phyloP scores from a whole-genome alignment of 768 basidiomycete species.

The Galerina marginata region DNA sequence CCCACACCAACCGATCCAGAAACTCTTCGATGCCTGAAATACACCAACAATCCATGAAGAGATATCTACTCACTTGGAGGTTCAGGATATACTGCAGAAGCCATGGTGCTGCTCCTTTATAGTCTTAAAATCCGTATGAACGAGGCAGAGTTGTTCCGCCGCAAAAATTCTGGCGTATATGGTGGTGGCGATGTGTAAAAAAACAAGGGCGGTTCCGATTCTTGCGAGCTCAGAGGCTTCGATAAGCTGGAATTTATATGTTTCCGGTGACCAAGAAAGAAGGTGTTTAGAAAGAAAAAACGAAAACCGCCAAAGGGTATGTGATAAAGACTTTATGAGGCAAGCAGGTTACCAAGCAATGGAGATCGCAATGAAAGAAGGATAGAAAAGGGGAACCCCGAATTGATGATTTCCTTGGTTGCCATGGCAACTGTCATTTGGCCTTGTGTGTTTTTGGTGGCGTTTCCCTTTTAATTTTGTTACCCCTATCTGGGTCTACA shows the following conservation, averaged over 20 bases:
- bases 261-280: neutral
- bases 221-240: neutral
- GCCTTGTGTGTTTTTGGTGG: constrained; percentile 2
- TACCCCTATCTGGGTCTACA: too few relatives aligned
- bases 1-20: too few relatives aligned
- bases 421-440: neutral
- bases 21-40: neutral
- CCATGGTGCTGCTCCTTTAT: constrained; percentile 23
- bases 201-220: too few relatives aligned
- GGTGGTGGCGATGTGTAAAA: too few relatives aligned
- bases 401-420: neutral
- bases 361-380: neutral
- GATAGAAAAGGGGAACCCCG: neutral
- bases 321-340: constrained; percentile 1
- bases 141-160: neutral
- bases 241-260: constrained; percentile 1
- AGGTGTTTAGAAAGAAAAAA: constrained; percentile 1
- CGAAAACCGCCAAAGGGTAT: constrained; percentile 15
- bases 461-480: neutral
- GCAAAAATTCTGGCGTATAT: neutral
- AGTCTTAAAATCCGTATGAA: neutral
- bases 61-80: constrained; percentile 28
- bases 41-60: neutral
- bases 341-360: constrained; percentile 13
- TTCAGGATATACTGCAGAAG: constrained; percentile 34